A percentile compares a stretch with the other conserved stretches of the same genome.
These are phyloP conservation scores for Trypanosoma congolense DNA, from an alignment of 208 protist genomes.

Conservation along the genomic window DNA sequence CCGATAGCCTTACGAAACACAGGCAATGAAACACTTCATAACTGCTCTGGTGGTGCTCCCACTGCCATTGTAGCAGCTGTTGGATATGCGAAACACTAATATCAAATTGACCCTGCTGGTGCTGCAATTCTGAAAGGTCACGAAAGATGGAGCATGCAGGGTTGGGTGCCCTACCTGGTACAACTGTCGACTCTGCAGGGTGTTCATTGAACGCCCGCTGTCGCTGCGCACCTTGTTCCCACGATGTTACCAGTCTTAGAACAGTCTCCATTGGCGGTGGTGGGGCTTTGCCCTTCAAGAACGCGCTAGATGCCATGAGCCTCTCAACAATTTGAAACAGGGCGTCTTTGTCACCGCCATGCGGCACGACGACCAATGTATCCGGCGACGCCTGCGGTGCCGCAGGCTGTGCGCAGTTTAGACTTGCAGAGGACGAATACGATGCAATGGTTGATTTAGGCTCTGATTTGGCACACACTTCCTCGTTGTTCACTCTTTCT, in stretches of 20 bases:
- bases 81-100: slow-evolving; percentile 52
- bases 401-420: neutral
- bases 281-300: neutral
- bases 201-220: slow-evolving; percentile 11
- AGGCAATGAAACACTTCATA: slow-evolving; percentile 50
- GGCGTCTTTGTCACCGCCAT: neutral
- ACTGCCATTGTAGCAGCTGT: slow-evolving; percentile 75
- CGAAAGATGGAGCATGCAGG: slow-evolving; percentile 42
- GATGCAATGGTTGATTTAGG: slow-evolving; percentile 13
- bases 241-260: slow-evolving; percentile 10
- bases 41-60: slow-evolving; percentile 64
- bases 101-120: slow-evolving; percentile 35
- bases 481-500: no score
- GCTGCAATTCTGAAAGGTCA: slow-evolving; percentile 47
- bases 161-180: neutral
- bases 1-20: slow-evolving; percentile 35
- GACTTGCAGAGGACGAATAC: slow-evolving; percentile 15
- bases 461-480: neutral
- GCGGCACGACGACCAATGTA: no score
- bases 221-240: slow-evolving; percentile 13
- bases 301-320: neutral
- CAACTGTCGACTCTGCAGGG: neutral
- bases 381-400: neutral
- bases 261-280: slow-evolving; percentile 17
- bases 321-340: slow-evolving; percentile 12